Evolutionary conservation across 441 rosid species (phyloP), one percentile per base, ranked within the genome.

Genomic region (Eruca vesicaria): DNA sequence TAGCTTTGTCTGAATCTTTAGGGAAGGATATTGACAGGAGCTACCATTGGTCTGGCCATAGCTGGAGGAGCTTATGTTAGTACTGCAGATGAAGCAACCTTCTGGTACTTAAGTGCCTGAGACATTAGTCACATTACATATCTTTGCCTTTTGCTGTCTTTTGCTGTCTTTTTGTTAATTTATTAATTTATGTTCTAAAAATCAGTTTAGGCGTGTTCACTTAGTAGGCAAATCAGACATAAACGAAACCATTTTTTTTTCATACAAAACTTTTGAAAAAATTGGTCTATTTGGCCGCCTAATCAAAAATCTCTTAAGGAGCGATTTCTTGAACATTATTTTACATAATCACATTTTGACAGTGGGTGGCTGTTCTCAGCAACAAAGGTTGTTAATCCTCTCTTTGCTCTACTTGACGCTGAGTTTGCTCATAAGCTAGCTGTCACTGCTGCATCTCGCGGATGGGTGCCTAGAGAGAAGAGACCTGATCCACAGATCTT

Each of bases 391-490:
- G 98, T 96, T 77, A 96, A 96, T 81, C 99, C 97, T 35, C 83
- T 93, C 28, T 96, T 96, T 80, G 98, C 97, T 23, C 98, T 91
- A 63, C 81, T 96, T 48, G 98, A 96, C 86, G 97, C 98, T 53
- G 98, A 96, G 85, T 69, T 84, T 82, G 95, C 99, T 9, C 98
- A 96, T 74, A 90, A 20, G 72, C 85, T 96, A 62, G 99, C 97
- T 55, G 95, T 96, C 71, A 68, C 91, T 14, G 99, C 97, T 59
- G 96, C 97, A 18, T 82, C 99, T 61, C 96, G 90, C 3, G 97
- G 99, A 12, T 95, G 97, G 99, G 92, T 95, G 57, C 98, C 98
- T 0, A 89, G 92, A 83, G 98, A 95, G 81, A 93, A 93, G 86
- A 86, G 99, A 68, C 86, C 85, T 78, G 99, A 95, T 82, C 87